Evolutionary conservation across 179 eudicot genomes (phyloP).

Genomic region (Beta macrorhiza): DNA sequence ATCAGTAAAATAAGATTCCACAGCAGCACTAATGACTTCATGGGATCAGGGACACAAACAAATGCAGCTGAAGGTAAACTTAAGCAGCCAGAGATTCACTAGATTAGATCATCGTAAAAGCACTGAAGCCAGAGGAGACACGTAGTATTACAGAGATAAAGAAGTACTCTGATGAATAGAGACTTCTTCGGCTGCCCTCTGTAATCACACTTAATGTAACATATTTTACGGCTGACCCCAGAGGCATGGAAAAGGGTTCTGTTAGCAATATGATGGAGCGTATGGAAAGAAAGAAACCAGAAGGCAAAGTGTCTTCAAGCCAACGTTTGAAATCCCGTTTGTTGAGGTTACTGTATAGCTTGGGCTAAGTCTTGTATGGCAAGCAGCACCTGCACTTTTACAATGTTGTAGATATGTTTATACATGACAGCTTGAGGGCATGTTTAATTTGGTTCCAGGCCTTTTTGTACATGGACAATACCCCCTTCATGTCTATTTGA

Average conservation of each 20-base stretch:
- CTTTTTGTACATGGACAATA: not conserved
- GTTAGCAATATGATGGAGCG: not conserved
- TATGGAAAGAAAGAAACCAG: not conserved
- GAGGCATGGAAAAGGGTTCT: not conserved
- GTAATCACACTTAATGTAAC: not conserved
- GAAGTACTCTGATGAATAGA: not conserved
- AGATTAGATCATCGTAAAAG: not conserved
- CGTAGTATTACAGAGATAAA: not conserved
- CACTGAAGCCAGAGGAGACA: not conserved
- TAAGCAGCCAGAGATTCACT: not conserved
- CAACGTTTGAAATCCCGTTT: not conserved
- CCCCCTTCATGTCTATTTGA: not conserved
- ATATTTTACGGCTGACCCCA: not conserved
- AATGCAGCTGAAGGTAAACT: not conserved
- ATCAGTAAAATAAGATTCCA: not conserved
- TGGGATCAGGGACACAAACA: not conserved
- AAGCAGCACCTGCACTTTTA: too few relatives aligned
- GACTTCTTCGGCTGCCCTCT: not conserved
- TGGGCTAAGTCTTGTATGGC: not conserved
- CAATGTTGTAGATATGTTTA: not conserved
- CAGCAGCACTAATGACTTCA: not conserved
- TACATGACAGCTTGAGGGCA: not conserved
- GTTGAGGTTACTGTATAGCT: not conserved
- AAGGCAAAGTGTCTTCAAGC: not conserved
- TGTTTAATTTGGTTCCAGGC: not conserved